These are phyloP conservation scores for Pneumocystis sp. DNA, from an alignment of 1,139 yeast species.

Conservation along the genomic window DNA sequence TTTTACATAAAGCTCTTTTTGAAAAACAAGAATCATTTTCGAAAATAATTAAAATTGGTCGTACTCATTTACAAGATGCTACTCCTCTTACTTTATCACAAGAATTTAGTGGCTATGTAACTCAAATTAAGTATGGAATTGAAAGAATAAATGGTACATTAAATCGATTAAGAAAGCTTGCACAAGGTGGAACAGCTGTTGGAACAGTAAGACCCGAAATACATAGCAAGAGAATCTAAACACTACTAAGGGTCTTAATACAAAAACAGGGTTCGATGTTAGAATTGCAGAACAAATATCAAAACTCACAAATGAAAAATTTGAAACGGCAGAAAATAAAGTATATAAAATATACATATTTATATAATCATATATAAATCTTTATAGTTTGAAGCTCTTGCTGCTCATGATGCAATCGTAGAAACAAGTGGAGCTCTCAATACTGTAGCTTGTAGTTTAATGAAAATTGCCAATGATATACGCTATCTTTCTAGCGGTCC, in stretches of 20 bases:
- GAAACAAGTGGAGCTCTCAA: constrained; percentile 95
- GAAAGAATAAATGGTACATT: constrained; percentile 64
- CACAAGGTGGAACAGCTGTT: constrained; percentile 99
- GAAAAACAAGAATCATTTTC: constrained; percentile 68
- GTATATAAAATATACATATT: background rate
- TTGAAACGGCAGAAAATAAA: constrained; percentile 92
- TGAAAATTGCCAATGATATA: constrained; percentile 94
- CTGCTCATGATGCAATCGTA: constrained; percentile 96
- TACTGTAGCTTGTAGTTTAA: constrained; percentile 83
- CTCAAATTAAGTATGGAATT: constrained; percentile 82
- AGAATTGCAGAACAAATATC: constrained; percentile 69
- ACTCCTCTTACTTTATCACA: constrained; percentile 96
- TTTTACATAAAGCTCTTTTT: constrained; percentile 61
- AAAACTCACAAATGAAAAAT: constrained; percentile 70
- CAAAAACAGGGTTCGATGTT: constrained; percentile 74
- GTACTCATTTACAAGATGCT: constrained; percentile 97
- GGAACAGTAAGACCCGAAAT: constrained; percentile 39
- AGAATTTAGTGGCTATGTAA: constrained; percentile 93
- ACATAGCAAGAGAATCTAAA: background rate
- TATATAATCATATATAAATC: background rate
- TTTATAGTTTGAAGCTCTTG: constrained; percentile 71
- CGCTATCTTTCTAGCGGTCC: constrained; percentile 98
- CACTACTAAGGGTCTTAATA: constrained; percentile 54
- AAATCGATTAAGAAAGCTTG: constrained; percentile 64
- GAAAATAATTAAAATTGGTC: constrained; percentile 89